These are phyloP conservation scores for Dichomitus squalens DNA, from an alignment of 1,284 basidiomycete species.

Conservation along the genomic window DNA sequence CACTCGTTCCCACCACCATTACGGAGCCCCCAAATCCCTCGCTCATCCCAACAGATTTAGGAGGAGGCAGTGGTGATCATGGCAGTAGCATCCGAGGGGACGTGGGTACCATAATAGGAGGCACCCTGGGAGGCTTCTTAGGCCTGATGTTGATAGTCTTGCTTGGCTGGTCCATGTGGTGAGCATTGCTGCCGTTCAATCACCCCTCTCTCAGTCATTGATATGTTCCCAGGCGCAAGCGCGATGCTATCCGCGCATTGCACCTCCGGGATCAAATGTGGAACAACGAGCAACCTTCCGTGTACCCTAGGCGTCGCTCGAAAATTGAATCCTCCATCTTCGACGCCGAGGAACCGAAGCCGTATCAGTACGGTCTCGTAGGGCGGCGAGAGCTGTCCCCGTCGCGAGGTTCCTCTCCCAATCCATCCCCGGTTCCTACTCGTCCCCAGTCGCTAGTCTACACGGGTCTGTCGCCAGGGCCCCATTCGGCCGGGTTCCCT, in stretches of 20 bases:
- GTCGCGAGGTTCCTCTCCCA: slow-evolving; percentile 15
- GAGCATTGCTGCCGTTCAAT: slow-evolving; percentile 7
- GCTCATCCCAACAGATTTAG: not conserved
- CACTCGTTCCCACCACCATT: slow-evolving; percentile 20
- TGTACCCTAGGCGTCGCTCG: not conserved
- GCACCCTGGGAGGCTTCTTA: slow-evolving; percentile 33
- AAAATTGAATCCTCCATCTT: not conserved
- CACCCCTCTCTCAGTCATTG: not conserved
- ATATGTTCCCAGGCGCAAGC: slow-evolving; percentile 16
- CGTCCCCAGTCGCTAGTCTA: slow-evolving; percentile 17
- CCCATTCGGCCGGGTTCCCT: not conserved
- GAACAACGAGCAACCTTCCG: slow-evolving; percentile 15
- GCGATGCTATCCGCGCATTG: slow-evolving; percentile 5
- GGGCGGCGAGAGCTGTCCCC: slow-evolving; percentile 24
- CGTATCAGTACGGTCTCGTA: slow-evolving; percentile 33
- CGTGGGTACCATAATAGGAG: slow-evolving; percentile 31
- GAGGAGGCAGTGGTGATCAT: not conserved
- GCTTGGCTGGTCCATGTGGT: slow-evolving; percentile 31
- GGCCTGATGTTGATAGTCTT: slow-evolving; percentile 28
- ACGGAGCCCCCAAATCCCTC: slow-evolving; percentile 20
- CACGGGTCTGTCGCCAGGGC: not conserved
- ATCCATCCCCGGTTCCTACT: slow-evolving; percentile 15
- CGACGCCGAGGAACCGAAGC: slow-evolving; percentile 23
- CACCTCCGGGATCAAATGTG: slow-evolving; percentile 5
- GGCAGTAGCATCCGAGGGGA: slow-evolving; percentile 3